Evolutionary conservation across 78 protist species (phyloP).

Genomic region (Guillardia theta): DNA sequence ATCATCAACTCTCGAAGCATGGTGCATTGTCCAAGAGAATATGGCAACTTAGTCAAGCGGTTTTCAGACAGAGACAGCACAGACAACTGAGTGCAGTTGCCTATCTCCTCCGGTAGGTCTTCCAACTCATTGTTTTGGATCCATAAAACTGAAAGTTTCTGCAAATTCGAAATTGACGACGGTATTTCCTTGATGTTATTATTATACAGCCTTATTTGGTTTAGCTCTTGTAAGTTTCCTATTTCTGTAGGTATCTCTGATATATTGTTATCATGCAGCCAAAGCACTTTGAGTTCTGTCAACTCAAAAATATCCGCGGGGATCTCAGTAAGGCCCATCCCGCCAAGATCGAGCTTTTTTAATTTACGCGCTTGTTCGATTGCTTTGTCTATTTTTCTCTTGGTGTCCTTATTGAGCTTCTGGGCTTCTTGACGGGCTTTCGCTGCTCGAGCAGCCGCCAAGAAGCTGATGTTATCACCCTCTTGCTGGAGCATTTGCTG

Average conservation of each 20-base stretch:
- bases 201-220: not conserved
- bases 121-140: not conserved
- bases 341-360: not conserved
- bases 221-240: not conserved
- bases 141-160: not conserved
- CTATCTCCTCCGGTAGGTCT: not conserved
- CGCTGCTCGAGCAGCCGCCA: not conserved
- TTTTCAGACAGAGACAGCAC: not conserved
- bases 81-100: not conserved
- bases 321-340: not conserved
- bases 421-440: conserved; percentile 8
- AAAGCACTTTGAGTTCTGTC: not conserved
- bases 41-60: not conserved
- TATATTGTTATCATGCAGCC: not conserved
- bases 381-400: not conserved
- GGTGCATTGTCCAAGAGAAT: not conserved
- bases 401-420: not conserved
- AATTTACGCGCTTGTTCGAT: not conserved
- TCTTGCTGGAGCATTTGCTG: not conserved
- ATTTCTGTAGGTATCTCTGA: not conserved
- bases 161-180: not conserved
- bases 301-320: not conserved
- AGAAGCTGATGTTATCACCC: not conserved
- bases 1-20: not conserved
- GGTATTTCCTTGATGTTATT: not conserved